These are phyloP conservation scores for Boletus coccyginus DNA, from an alignment of 768 basidiomycete genomes.

Conservation along the genomic window DNA sequence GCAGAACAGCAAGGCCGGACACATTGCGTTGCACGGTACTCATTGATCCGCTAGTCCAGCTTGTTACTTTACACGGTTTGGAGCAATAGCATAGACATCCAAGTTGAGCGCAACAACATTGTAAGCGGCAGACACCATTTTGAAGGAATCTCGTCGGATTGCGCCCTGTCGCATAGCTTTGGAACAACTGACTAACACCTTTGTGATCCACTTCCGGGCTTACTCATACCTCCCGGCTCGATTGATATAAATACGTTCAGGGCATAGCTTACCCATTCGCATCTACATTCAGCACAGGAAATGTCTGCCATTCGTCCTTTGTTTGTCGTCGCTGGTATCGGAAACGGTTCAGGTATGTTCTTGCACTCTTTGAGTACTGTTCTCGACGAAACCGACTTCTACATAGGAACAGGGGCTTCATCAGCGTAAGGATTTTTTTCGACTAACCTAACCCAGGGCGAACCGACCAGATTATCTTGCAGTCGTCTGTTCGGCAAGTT, in stretches of 20 bases:
- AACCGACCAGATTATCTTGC: constrained; percentile 2
- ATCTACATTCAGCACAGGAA: constrained; percentile 1
- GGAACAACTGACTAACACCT: too few species aligned
- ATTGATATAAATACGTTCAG: constrained; percentile 8
- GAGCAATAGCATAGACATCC: constrained; percentile 16
- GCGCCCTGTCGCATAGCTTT: too few species aligned
- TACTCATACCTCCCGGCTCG: too few species aligned
- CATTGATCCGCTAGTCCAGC: constrained; percentile 18
- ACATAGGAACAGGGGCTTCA: constrained; percentile 54
- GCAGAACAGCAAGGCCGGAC: constrained; percentile 81
- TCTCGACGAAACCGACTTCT: neutral
- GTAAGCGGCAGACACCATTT: neutral
- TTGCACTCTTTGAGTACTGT: neutral
- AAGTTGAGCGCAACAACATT: neutral
- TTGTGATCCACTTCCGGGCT: too few species aligned
- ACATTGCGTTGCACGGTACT: constrained; percentile 46
- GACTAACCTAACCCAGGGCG: neutral
- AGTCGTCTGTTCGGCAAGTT: constrained; percentile 60
- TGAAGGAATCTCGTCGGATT: too few species aligned
- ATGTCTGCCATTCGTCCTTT: constrained; percentile 44
- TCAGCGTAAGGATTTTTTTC: constrained; percentile 47
- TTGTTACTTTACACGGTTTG: constrained; percentile 9
- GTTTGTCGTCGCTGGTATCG: constrained; percentile 57
- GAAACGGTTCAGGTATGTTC: constrained; percentile 37
- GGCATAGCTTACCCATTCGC: neutral